Evolutionary conservation across 768 basidiomycete species (phyloP), one percentile per base, ranked within the genome.

Genomic region (Tulasnella sp.): DNA sequence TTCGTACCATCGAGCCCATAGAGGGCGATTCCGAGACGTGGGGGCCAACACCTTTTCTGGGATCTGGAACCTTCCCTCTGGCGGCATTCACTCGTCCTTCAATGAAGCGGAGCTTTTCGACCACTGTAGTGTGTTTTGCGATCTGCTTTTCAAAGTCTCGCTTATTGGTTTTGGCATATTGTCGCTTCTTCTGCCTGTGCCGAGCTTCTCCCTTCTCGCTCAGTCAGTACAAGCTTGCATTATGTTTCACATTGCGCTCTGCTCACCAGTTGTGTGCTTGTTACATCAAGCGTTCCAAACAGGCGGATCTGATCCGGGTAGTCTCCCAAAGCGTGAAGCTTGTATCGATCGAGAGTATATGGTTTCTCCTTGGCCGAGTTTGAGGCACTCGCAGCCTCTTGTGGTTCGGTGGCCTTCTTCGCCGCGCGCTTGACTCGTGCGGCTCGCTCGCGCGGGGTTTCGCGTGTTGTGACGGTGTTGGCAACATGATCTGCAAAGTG

Each of bases 281-380:
- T 39, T 2, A 71, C 42, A 71, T 71, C 37, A n/a, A 71, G 35
- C 0, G 70, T 32, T 7, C 57, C 57, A 61, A 61, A 61, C 5
- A 29, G 57, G 10, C 42, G 57, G 18, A 79, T 79, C 26, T 61
- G 67, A 57, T 15, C 9, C 0, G 32, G 2, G 35, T 57, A 55
- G 55, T 79, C 72, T 0, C 78, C 78, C 1, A 79, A 73, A 0
- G 78, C 74, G 44, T 79, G 73, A 5, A 61, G 4, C 37, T 79
- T 79, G 73, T 79, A 79, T 48, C 4, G 35, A 4, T 40, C n/a
- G 1, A 79, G 46, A 3, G 13, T 9, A 37, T 51, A 79, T 0
- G 18, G 7, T 23, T 73, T 78, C 6, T 5, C 51, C 57, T 48
- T n/a, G n/a, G n/a, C n/a, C n/a, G n/a, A n/a, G n/a, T 61, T 7